Evolutionary conservation across 2,329 filamentous ascomycete species (phyloP).

Genomic region (Alternaria arbusti): DNA sequence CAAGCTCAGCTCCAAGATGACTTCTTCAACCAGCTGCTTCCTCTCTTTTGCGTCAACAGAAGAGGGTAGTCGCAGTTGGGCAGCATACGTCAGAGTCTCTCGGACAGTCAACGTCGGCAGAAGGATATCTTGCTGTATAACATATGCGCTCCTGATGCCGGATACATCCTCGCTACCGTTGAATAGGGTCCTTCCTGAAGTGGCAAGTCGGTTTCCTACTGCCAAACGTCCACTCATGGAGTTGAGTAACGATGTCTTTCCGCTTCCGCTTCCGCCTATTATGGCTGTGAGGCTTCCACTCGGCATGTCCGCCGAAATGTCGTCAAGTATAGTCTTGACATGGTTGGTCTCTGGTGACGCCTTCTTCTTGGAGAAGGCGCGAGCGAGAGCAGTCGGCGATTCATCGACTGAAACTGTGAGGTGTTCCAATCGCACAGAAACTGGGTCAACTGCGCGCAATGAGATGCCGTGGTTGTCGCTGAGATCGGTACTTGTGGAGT

Average conservation of each 20-base stretch:
- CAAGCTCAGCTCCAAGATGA: constrained; percentile 75
- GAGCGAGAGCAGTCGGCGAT: constrained; percentile 51
- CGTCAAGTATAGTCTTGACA: constrained; percentile 63
- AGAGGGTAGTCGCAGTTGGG: constrained; percentile 71
- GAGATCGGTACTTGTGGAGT: constrained; percentile 27
- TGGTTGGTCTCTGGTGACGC: constrained; percentile 27
- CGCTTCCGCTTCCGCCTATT: constrained; percentile 75
- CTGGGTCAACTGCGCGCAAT: constrained; percentile 61
- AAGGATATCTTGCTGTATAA: constrained; percentile 78
- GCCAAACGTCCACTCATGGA: constrained; percentile 72
- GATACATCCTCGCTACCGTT: constrained; percentile 61
- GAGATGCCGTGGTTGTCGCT: constrained; percentile 43
- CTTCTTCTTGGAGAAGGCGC: constrained; percentile 36
- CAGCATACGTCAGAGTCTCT: constrained; percentile 76
- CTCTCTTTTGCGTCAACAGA: constrained; percentile 66
- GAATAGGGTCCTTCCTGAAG: constrained; percentile 64
- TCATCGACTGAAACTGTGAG: constrained; percentile 65
- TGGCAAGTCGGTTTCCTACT: constrained; percentile 58
- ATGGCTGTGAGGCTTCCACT: constrained; percentile 76
- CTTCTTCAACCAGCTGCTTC: constrained; percentile 71
- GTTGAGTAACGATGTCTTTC: constrained; percentile 68
- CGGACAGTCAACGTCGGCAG: constrained; percentile 76
- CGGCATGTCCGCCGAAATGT: constrained; percentile 68
- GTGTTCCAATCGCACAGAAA: constrained; percentile 61
- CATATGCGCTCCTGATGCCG: constrained; percentile 69